A percentile compares a stretch with the other conserved stretches of the same genome.
These are phyloP conservation scores for Lepidium didymum DNA, from an alignment of 345 rosid genomes.

Conservation along the genomic window DNA sequence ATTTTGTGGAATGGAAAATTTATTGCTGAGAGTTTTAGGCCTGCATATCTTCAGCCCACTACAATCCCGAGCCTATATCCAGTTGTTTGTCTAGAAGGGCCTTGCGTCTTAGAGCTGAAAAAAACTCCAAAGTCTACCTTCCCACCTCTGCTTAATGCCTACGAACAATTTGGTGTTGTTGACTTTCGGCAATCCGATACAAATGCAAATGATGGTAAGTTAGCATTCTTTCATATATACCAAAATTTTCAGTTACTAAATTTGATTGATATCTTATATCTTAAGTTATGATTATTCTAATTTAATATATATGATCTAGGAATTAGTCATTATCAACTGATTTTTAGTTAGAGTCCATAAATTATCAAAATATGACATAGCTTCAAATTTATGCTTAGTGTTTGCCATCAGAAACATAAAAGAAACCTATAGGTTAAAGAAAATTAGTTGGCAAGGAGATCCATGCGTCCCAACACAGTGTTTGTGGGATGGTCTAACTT, in stretches of 20 bases:
- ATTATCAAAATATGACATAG: neutral
- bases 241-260: too few relatives aligned
- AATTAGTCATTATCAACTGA: too few relatives aligned
- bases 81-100: neutral
- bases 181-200: neutral
- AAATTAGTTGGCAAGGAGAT: too few relatives aligned
- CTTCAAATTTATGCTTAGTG: constrained; percentile 20
- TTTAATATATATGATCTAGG: too few relatives aligned
- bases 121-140: neutral
- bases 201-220: neutral
- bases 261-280: too few relatives aligned
- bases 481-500: too few relatives aligned
- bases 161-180: neutral
- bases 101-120: neutral
- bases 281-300: too few relatives aligned
- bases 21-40: neutral
- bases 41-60: neutral
- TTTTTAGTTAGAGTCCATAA: too few relatives aligned
- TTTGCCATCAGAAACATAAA: constrained; percentile 36
- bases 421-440: constrained; percentile 6
- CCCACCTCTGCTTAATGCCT: constrained; percentile 9
- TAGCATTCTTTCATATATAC: too few relatives aligned
- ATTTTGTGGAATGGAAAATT: neutral
- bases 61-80: neutral
- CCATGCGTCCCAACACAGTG: too few relatives aligned